A percentile compares a stretch with the other conserved stretches of the same genome.
phyloP scores from a whole-genome alignment of 1,139 yeast genomes.

The Suhomyces yuchorum region DNA sequence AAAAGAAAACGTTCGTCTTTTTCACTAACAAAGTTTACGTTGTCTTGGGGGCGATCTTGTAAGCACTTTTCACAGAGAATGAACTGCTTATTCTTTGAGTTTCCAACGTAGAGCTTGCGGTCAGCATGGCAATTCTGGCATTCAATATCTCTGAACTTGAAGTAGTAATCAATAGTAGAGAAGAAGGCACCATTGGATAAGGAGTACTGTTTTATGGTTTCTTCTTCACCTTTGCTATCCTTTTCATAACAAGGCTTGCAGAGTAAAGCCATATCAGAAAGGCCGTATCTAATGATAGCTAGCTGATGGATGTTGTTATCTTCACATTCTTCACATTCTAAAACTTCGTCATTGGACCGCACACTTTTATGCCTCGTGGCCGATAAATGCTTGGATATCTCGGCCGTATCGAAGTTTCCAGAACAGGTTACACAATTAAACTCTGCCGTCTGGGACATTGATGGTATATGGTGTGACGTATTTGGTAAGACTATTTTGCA shows the following conservation, averaged over 20 bases:
- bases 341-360: conserved; percentile 38
- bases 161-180: conserved; percentile 48
- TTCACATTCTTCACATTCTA: conserved; percentile 60
- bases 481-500: conserved; percentile 4
- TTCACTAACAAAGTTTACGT: conserved; percentile 42
- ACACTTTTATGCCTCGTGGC: conserved; percentile 57
- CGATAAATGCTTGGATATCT: conserved; percentile 49
- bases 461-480: not conserved
- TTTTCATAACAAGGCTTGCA: conserved; percentile 52
- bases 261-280: conserved; percentile 53
- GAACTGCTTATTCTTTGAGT: conserved; percentile 20
- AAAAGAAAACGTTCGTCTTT: conserved; percentile 50
- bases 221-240: conserved; percentile 43
- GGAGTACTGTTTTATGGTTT: conserved; percentile 54
- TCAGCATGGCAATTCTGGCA: conserved; percentile 51
- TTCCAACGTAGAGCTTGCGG: conserved; percentile 41
- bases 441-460: conserved; percentile 5
- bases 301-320: conserved; percentile 58
- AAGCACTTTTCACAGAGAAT: conserved; percentile 49
- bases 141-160: conserved; percentile 50
- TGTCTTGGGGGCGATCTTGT: conserved; percentile 23
- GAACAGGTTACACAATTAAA: conserved; percentile 38
- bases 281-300: conserved; percentile 54
- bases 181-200: conserved; percentile 58
- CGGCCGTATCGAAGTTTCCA: conserved; percentile 20